Evolutionary conservation across 208 protist genomes (phyloP).

Genomic region (Jaenimonas drosophilae): DNA sequence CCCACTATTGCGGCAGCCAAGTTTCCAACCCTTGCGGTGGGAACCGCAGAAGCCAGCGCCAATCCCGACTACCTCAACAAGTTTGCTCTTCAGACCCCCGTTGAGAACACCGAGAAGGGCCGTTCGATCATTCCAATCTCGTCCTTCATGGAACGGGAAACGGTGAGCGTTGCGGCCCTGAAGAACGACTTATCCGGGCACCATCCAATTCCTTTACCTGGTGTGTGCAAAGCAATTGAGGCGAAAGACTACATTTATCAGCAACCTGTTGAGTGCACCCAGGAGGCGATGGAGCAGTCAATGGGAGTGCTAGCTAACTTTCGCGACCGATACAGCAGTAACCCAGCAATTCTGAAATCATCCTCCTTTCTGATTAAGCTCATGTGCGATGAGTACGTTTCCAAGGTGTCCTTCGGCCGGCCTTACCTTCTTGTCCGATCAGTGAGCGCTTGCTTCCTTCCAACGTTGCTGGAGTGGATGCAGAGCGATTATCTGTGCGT

Average conservation of each 20-base stretch:
- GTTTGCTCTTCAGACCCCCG: not conserved
- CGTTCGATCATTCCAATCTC: too few species aligned
- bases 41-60: not conserved
- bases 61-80: slow-evolving; percentile 5
- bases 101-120: slow-evolving; percentile 1
- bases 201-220: too few species aligned
- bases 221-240: too few species aligned
- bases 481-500: slow-evolving; percentile 82
- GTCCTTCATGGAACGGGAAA: too few species aligned
- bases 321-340: slow-evolving; percentile 59
- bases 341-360: slow-evolving; percentile 44
- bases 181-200: too few species aligned
- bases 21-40: slow-evolving; percentile 49
- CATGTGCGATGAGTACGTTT: slow-evolving; percentile 75
- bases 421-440: slow-evolving; percentile 61
- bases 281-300: slow-evolving; percentile 40
- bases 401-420: slow-evolving; percentile 61
- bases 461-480: slow-evolving; percentile 71
- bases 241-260: slow-evolving; percentile 2
- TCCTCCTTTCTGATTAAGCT: slow-evolving; percentile 77
- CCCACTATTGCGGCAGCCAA: too few species aligned
- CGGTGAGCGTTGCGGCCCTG: too few species aligned
- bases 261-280: not conserved
- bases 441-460: slow-evolving; percentile 72
- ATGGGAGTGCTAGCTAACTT: slow-evolving; percentile 51